Conservation (phyloP, 306 rosid species). For the Vigna angularis region DNA sequence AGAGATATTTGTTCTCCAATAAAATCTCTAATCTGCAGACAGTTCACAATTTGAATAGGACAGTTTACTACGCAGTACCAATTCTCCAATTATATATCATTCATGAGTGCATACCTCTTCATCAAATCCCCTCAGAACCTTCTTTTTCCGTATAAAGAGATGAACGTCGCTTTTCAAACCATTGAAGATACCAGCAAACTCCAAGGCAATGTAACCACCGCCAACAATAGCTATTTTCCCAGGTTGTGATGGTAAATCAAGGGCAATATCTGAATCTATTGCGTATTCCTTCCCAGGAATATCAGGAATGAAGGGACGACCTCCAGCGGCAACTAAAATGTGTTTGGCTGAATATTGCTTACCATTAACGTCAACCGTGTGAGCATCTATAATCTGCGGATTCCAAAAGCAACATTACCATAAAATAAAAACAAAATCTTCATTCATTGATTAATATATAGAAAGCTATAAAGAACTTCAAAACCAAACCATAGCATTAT, state of each 20-base stretch:
- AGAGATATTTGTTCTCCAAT: constrained; percentile 84
- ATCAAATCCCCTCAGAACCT: constrained; percentile 94
- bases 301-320: constrained; percentile 94
- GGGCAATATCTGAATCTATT: constrained; percentile 97
- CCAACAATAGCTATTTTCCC: constrained; percentile 94
- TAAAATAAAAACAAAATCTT: constrained; percentile 9
- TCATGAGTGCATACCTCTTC: constrained; percentile 75
- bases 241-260: constrained; percentile 91
- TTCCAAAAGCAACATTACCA: constrained; percentile 40
- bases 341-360: constrained; percentile 84
- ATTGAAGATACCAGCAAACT: constrained; percentile 96
- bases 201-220: constrained; percentile 97
- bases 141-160: constrained; percentile 85
- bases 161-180: constrained; percentile 84
- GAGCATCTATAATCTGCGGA: constrained; percentile 80
- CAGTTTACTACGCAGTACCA: constrained; percentile 4
- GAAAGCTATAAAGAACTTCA: background rate
- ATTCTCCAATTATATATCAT: constrained; percentile 19
- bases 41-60: constrained; percentile 42
- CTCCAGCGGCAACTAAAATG: constrained; percentile 87
- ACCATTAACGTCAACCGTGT: constrained; percentile 88
- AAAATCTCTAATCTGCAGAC: constrained; percentile 86
- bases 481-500: constrained; percentile 22
- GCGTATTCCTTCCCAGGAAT: constrained; percentile 86
- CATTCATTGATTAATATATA: background rate